These are phyloP conservation scores for Capronia americana DNA, from an alignment of 2,329 filamentous ascomycete genomes.

Conservation along the genomic window DNA sequence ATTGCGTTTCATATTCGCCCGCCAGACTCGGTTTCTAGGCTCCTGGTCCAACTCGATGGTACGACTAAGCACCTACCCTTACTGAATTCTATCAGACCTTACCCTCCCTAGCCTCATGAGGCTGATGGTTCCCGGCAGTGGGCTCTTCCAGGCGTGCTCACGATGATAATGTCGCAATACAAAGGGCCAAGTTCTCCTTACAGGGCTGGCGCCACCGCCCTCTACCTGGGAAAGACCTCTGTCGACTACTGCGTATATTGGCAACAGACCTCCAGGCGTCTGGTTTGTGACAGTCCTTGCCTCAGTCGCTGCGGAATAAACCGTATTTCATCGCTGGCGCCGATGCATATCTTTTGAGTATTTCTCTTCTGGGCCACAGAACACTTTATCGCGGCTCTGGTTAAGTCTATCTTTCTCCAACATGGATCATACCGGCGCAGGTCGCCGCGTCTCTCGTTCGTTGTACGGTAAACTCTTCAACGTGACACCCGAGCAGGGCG, in stretches of 20 bases:
- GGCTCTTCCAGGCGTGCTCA: not conserved
- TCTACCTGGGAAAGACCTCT: not conserved
- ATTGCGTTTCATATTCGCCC: not conserved
- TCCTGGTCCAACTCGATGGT: not conserved
- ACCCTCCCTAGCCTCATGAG: not conserved
- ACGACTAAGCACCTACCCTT: not conserved
- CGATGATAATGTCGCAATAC: constrained; percentile 10
- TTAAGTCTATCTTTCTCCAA: constrained; percentile 8
- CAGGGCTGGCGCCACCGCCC: constrained; percentile 1
- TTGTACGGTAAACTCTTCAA: constrained; percentile 28
- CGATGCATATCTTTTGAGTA: constrained; percentile 12
- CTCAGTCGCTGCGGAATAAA: not conserved
- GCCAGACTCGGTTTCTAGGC: not conserved
- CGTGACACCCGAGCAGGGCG: not conserved
- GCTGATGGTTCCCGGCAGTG: constrained; percentile 2
- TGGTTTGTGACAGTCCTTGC: constrained; percentile 9
- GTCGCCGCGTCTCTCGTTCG: constrained; percentile 24
- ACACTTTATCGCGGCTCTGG: constrained; percentile 1
- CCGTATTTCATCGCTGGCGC: not conserved
- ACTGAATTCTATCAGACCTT: not conserved
- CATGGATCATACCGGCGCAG: constrained; percentile 24
- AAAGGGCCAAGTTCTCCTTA: constrained; percentile 4
- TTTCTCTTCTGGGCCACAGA: constrained; percentile 1
- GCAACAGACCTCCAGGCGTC: not conserved
- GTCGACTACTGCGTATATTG: not conserved